Percentiles rank a stretch among this genome's conserved stretches.
These are phyloP conservation scores for Colletotrichum lindemuthianum DNA, from an alignment of 2,329 filamentous ascomycete species.

Conservation along the genomic window DNA sequence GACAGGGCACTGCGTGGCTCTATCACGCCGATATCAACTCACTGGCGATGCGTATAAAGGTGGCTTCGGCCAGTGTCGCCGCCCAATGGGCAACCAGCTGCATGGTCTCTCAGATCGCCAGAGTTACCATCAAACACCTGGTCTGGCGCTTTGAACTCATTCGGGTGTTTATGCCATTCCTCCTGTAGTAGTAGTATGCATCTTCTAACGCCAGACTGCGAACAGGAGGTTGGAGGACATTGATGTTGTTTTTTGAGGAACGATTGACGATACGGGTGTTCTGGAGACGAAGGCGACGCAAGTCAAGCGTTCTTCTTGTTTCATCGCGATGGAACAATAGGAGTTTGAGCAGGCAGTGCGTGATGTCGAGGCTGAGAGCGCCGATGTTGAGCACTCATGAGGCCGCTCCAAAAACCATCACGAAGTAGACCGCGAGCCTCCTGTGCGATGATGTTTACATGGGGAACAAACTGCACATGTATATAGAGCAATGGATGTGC, in stretches of 20 bases:
- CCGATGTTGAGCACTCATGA: too few species aligned
- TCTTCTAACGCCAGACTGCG: not conserved
- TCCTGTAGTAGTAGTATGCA: not conserved
- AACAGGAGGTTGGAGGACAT: constrained; percentile 1
- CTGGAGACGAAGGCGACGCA: constrained; percentile 1
- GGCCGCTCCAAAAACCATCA: too few species aligned
- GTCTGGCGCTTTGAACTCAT: not conserved
- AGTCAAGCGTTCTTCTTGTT: not conserved
- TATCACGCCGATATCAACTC: constrained; percentile 1
- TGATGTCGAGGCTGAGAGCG: not conserved
- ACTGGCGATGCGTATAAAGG: constrained; percentile 3
- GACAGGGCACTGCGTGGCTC: constrained; percentile 1
- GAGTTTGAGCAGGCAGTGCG: not conserved
- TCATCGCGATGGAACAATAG: not conserved
- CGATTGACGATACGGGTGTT: not conserved
- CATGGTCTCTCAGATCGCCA: not conserved
- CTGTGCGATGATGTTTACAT: too few species aligned
- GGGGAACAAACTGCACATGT: too few species aligned
- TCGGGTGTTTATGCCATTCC: constrained; percentile 1
- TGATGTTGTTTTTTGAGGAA: not conserved
- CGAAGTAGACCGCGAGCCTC: too few species aligned
- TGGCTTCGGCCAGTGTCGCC: not conserved
- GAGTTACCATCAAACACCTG: not conserved
- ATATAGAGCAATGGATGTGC: too few species aligned
- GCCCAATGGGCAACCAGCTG: too few species aligned